A percentile compares a stretch with the other conserved stretches of the same genome.
Conservation (phyloP, 2,329 filamentous ascomycete genomes). For the Colletotrichum filicis region DNA sequence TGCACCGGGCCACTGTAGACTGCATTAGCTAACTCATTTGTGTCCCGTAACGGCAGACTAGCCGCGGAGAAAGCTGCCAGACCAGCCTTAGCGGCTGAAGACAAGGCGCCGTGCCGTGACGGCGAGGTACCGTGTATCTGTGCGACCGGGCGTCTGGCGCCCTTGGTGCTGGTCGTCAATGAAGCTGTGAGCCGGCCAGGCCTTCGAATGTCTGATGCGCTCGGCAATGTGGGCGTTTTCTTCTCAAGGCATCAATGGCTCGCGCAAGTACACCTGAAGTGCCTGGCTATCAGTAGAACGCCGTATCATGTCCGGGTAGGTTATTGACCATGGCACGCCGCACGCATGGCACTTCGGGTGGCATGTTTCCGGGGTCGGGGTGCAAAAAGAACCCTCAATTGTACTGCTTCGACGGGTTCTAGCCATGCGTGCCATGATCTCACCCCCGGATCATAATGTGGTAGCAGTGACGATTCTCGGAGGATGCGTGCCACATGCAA, state of each 20-base stretch:
- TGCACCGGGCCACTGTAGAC: not conserved
- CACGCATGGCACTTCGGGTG: not conserved
- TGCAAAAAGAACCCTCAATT: not conserved
- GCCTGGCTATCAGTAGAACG: not conserved
- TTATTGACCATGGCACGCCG: not conserved
- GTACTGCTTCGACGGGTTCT: not conserved
- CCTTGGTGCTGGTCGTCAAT: not conserved
- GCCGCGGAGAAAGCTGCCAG: not conserved
- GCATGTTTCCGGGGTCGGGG: not conserved
- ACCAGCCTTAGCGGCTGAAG: not conserved
- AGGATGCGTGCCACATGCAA: slow-evolving; percentile 4
- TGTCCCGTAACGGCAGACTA: not conserved
- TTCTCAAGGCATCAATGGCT: not conserved
- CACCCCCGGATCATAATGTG: slow-evolving; percentile 24
- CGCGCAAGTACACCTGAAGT: not conserved
- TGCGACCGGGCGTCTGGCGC: no score
- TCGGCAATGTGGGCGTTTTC: not conserved
- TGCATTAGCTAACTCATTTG: not conserved
- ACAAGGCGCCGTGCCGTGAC: not conserved
- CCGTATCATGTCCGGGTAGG: not conserved
- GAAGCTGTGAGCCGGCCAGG: not conserved
- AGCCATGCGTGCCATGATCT: slow-evolving; percentile 21
- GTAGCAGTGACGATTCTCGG: slow-evolving; percentile 17
- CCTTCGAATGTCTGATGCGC: not conserved
- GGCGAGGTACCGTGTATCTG: no score